Evolutionary conservation across 441 rosid species (phyloP), one percentile per base, ranked within the genome.

Genomic region (Codiaeum variegatum): DNA sequence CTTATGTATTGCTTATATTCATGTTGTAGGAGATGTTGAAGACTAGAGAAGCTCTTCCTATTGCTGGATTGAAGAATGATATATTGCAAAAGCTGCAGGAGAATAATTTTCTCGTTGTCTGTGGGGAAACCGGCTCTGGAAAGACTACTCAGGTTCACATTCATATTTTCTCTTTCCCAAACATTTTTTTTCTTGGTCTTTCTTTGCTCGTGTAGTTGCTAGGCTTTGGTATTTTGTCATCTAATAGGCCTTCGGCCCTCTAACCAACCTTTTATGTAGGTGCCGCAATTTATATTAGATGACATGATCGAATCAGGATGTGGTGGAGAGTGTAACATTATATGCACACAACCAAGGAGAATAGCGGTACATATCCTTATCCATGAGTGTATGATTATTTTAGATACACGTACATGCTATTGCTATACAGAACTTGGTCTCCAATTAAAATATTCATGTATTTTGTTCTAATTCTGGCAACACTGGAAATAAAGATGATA

Each of bases 81-180:
- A 89, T 89, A 77, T 81, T 91, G 84, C 87, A 86, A 76, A 70
- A 73, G 51, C 84, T 94, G 78, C 87, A 85, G 84, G 96, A 94
- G 76, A 87, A 81, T 65, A 80, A 85, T 80, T 91, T 92, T 69
- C 88, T 94, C 66, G 97, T 92, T 71, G 89, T 94, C 75, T 92
- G 98, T 73, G 97, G 98, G 67, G 98, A 94, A 83, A 94, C 97
- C 58, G 98, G 98, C 77, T 94, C 97, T 74, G 98, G 98, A 80
- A 94, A 94, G 90, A 94, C 98, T 69, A 94, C 97, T 36, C 98
- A 92, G 98, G 96, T 92, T 56, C 59, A 44, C 49, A 23, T 76
- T 79, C 51, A 29, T 65, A 13, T 72, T 73, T 75, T 12, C 40
- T 51, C n/a, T 64, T 54, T 36, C 18, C 21, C 12, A 9, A 56